A percentile compares a stretch with the other conserved stretches of the same genome.
These are phyloP conservation scores for Quercus bicolor DNA, from an alignment of 306 rosid genomes.

Conservation along the genomic window DNA sequence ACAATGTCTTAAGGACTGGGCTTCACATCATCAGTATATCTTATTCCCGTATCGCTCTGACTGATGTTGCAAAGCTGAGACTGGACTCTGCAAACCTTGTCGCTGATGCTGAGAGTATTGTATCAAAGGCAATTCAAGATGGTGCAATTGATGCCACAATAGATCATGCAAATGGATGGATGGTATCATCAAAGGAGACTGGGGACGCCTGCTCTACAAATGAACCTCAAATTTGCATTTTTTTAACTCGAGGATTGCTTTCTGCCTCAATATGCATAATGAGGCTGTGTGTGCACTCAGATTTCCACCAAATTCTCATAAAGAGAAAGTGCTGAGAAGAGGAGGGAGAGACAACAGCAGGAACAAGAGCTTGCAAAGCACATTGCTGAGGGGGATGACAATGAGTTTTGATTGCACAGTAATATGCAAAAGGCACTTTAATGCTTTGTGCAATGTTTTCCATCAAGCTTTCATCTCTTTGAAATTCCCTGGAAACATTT, in stretches of 20 bases:
- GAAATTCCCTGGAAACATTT: background rate
- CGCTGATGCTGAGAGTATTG: slow-evolving; percentile 88
- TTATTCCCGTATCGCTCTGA: slow-evolving; percentile 81
- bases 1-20: slow-evolving; percentile 76
- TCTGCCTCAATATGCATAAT: too few relatives aligned
- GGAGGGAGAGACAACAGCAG: slow-evolving; percentile 62
- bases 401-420: slow-evolving; percentile 43
- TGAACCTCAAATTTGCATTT: slow-evolving; percentile 19
- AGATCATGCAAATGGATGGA: background rate
- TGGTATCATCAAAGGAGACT: too few relatives aligned
- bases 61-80: slow-evolving; percentile 84
- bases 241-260: too few relatives aligned
- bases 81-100: slow-evolving; percentile 14
- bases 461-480: background rate
- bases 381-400: slow-evolving; percentile 58
- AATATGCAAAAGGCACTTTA: background rate
- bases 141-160: slow-evolving; percentile 73
- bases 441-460: background rate
- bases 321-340: slow-evolving; percentile 58
- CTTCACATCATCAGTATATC: slow-evolving; percentile 93
- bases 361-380: slow-evolving; percentile 62
- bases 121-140: slow-evolving; percentile 91
- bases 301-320: slow-evolving; percentile 57
- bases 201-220: slow-evolving; percentile 30
- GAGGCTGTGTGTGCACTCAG: background rate